Evolutionary conservation across 805 yeast genomes (phyloP).

Genomic region (Kuraishia borneana): DNA sequence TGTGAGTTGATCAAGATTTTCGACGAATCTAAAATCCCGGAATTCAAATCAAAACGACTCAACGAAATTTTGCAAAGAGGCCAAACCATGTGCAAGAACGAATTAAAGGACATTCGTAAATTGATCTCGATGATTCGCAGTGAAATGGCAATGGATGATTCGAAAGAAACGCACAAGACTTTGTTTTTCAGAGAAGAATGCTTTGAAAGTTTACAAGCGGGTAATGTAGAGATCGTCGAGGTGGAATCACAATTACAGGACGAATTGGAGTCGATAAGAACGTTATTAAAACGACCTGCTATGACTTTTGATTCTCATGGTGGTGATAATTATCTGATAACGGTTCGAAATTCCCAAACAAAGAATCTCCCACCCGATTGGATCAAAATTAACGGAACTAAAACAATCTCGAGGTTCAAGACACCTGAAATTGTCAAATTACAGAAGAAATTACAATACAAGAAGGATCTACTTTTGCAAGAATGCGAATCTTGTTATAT

Average conservation of each 20-base stretch:
- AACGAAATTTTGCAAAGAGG: constrained; percentile 4
- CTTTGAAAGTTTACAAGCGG: constrained; percentile 24
- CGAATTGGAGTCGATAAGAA: constrained; percentile 39
- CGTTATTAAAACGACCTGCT: constrained; percentile 41
- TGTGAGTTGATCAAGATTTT: constrained; percentile 21
- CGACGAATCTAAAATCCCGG: constrained; percentile 13
- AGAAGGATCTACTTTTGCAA: constrained; percentile 38
- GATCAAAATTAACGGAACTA: constrained; percentile 65
- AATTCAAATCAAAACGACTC: constrained; percentile 13
- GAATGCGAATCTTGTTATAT: constrained; percentile 37
- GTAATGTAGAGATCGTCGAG: constrained; percentile 25
- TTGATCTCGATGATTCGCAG: constrained; percentile 41
- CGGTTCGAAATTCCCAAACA: constrained; percentile 50
- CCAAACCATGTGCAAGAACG: constrained; percentile 12
- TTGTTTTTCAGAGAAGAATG: constrained; percentile 31
- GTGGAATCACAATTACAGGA: constrained; percentile 35
- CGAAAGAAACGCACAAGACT: constrained; percentile 32
- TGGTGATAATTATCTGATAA: constrained; percentile 66
- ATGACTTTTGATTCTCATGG: constrained; percentile 43
- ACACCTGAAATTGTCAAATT: constrained; percentile 46
- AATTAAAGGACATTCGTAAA: constrained; percentile 14
- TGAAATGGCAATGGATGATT: constrained; percentile 38
- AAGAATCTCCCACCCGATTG: constrained; percentile 60
- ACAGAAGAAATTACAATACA: constrained; percentile 45
- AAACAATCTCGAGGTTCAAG: constrained; percentile 59